Evolutionary conservation across 176 grass and related monocot genomes (phyloP).

Genomic region (Thinopyrum elongatum): DNA sequence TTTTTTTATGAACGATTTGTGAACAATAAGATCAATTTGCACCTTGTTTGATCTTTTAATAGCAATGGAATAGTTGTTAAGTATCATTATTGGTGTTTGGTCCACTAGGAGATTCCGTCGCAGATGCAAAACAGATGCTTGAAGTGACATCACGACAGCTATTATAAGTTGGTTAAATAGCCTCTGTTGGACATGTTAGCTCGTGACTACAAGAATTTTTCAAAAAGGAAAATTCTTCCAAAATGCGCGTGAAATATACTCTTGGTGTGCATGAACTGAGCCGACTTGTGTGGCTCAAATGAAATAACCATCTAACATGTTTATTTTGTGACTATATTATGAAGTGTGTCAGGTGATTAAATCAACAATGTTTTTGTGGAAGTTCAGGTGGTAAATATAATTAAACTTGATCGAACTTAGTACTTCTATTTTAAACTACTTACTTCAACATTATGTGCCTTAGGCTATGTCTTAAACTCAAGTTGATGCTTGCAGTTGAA

Average conservation of each 20-base stretch:
- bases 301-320: neutral
- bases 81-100: constrained; percentile 27
- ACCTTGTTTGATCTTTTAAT: neutral
- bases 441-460: neutral
- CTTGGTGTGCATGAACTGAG: neutral
- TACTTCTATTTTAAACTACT: neutral
- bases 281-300: neutral
- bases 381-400: neutral
- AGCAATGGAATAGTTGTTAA: neutral
- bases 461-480: neutral
- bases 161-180: neutral
- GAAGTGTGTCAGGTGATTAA: neutral
- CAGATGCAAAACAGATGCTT: neutral
- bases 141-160: neutral
- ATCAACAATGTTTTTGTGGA: neutral
- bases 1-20: neutral
- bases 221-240: neutral
- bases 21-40: neutral
- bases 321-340: neutral
- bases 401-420: neutral
- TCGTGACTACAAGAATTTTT: neutral
- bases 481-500: neutral
- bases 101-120: constrained; percentile 10
- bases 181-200: neutral
- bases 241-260: neutral